Conservation (phyloP, 2,329 filamentous ascomycete species). For the Neurospora sp. region DNA sequence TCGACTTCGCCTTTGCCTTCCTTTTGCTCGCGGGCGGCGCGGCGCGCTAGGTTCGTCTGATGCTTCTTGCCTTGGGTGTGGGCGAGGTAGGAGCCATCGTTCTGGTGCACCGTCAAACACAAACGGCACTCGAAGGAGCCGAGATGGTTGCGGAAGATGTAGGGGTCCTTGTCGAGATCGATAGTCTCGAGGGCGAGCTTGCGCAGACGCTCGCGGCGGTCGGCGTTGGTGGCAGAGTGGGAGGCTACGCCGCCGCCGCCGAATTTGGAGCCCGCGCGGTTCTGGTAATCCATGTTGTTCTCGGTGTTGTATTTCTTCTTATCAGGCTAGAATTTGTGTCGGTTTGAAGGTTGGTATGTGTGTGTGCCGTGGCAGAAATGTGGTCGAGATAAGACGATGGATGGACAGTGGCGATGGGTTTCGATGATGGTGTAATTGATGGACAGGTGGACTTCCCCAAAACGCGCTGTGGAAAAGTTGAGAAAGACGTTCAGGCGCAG, state of each 20-base stretch:
- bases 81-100: conserved; percentile 96
- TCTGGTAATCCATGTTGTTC: conserved; percentile 60
- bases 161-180: conserved; percentile 97
- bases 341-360: background rate
- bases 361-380: background rate
- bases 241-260: conserved; percentile 95
- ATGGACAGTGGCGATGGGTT: background rate
- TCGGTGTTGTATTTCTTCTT: background rate
- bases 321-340: background rate
- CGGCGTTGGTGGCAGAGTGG: conserved; percentile 84
- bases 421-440: background rate
- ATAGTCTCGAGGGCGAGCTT: conserved; percentile 98
- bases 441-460: background rate
- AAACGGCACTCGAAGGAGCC: conserved; percentile 96
- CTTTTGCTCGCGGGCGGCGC: conserved; percentile 90
- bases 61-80: conserved; percentile 98
- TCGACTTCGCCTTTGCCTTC: conserved; percentile 67
- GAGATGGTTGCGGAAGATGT: conserved; percentile 99
- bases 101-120: conserved; percentile 95
- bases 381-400: background rate
- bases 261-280: conserved; percentile 94
- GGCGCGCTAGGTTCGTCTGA: conserved; percentile 92
- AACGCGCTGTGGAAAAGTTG: background rate
- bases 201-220: conserved; percentile 91
- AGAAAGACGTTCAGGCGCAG: background rate